Base-by-base conservation (phyloP, 1,284 basidiomycete species). In the Uromyces viciae-fabae region DNA sequence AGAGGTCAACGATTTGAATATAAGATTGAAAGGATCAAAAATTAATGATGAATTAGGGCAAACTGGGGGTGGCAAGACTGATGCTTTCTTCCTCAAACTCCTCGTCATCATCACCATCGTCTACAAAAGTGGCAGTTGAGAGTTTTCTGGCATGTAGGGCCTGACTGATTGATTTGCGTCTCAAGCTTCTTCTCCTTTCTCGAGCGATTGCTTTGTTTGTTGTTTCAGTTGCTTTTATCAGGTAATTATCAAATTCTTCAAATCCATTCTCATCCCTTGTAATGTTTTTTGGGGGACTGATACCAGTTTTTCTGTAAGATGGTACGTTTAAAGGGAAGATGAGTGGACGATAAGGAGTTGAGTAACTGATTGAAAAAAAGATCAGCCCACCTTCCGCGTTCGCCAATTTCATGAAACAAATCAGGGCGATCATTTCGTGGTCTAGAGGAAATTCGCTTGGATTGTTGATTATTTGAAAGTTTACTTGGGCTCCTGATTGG, bases 321-420 rank as follows among this genome's bases (percentile, higher is more conserved):
- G 40, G 69, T 62, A 31, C n/a, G 52, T 43, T 43, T 5, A 46
- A 69, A 77, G 46, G 11, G 22, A 14, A 31, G 42, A 49, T 31
- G 15, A 17, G 3, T 9, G 38, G 58, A 28, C 31, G 43, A 42
- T 74, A 28, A 31, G 22, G 19, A 52, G 7, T 36, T 56, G 33
- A 75, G 11, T 36, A 58, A 56, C 22, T 22, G 33, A 38, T 19
- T 38, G 15, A 25, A 43, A 43, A 11, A 31, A 40, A 68, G 25
- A 77, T n/a, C n/a, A 54, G 25, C 49, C n/a, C 14, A 80, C 77
- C 77, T 80, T 73, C 77, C 77, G 40, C 77, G 66, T 73, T 80
- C 77, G 14, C 77, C 77, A 31, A 80, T 80, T 40, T 80, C 77
- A 52, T 80, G 77, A 58, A 46, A 73, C 46, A 43, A 31, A 73